A percentile compares a stretch with the other conserved stretches of the same genome.
phyloP scores from a whole-genome alignment of 2,329 filamentous ascomycete genomes.

The Fonsecaea erecta region DNA sequence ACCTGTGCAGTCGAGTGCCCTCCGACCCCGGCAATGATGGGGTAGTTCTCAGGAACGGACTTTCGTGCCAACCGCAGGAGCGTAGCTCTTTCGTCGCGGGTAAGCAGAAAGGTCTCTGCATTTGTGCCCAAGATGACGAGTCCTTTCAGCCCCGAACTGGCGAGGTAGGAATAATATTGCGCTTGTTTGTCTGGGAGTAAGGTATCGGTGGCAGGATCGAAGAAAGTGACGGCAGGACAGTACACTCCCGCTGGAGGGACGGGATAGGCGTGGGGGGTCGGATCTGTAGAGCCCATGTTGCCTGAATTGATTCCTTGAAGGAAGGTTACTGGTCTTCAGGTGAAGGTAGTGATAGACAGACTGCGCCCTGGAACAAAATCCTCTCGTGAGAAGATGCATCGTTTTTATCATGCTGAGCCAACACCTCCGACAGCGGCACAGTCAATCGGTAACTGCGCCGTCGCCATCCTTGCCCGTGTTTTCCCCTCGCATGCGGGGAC shows the following conservation, averaged over 20 bases:
- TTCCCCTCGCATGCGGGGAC: conserved; percentile 4
- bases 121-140: conserved; percentile 62
- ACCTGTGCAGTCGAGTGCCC: conserved; percentile 69
- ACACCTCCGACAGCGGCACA: conserved; percentile 12
- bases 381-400: not conserved
- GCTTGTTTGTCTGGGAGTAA: conserved; percentile 55
- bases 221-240: conserved; percentile 61
- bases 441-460: conserved; percentile 13
- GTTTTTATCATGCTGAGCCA: not conserved
- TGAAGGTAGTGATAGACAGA: not conserved
- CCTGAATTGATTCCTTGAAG: not conserved
- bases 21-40: conserved; percentile 67
- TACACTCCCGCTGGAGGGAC: conserved; percentile 52
- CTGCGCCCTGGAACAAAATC: not conserved
- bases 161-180: conserved; percentile 59
- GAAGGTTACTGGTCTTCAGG: not conserved
- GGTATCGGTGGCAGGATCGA: conserved; percentile 56
- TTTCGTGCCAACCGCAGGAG: conserved; percentile 62
- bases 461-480: conserved; percentile 3
- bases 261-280: conserved; percentile 26
- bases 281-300: conserved; percentile 31
- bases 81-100: conserved; percentile 62
- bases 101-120: conserved; percentile 62
- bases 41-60: conserved; percentile 59
- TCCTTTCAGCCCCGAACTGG: conserved; percentile 56